These are phyloP conservation scores for Amanita rimosa DNA, from an alignment of 768 basidiomycete genomes.

Conservation along the genomic window DNA sequence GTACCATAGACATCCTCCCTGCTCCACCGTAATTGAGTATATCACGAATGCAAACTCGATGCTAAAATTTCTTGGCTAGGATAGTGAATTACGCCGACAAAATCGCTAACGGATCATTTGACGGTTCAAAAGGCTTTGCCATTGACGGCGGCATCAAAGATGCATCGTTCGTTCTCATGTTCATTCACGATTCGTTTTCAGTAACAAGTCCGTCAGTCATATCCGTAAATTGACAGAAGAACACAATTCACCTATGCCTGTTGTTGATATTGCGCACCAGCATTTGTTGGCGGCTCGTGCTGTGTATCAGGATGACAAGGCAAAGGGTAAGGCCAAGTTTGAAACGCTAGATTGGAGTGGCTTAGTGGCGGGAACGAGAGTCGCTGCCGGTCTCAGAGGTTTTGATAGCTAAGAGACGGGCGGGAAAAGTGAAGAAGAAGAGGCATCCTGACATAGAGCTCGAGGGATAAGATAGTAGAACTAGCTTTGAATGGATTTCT, in stretches of 20 bases:
- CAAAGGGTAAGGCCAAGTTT: slow-evolving; percentile 33
- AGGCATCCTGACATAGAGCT: no score
- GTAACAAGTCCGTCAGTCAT: slow-evolving; percentile 26
- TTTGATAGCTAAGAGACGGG: slow-evolving; percentile 20
- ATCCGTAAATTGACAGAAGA: slow-evolving; percentile 61
- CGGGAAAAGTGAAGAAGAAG: neutral
- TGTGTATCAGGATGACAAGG: slow-evolving; percentile 38
- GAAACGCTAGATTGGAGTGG: slow-evolving; percentile 76
- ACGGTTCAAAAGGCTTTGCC: slow-evolving; percentile 63
- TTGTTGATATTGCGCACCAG: slow-evolving; percentile 61
- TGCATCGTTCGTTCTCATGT: slow-evolving; percentile 34
- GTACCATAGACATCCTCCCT: slow-evolving; percentile 48
- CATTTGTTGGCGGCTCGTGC: slow-evolving; percentile 74
- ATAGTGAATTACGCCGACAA: slow-evolving; percentile 49
- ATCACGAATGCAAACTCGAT: neutral
- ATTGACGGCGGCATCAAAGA: slow-evolving; percentile 88
- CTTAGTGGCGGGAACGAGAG: slow-evolving; percentile 65
- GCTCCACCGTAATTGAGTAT: slow-evolving; percentile 34
- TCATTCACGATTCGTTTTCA: neutral
- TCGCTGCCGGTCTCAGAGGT: slow-evolving; percentile 55
- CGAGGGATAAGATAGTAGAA: no score
- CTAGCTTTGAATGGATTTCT: no score
- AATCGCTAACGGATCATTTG: slow-evolving; percentile 67
- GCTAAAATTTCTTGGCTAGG: slow-evolving; percentile 19
- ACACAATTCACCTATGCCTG: slow-evolving; percentile 60